A percentile compares a stretch with the other conserved stretches of the same genome.
phyloP scores from a whole-genome alignment of 108 stramenopile species.

The Stephanodiscus triporus region DNA sequence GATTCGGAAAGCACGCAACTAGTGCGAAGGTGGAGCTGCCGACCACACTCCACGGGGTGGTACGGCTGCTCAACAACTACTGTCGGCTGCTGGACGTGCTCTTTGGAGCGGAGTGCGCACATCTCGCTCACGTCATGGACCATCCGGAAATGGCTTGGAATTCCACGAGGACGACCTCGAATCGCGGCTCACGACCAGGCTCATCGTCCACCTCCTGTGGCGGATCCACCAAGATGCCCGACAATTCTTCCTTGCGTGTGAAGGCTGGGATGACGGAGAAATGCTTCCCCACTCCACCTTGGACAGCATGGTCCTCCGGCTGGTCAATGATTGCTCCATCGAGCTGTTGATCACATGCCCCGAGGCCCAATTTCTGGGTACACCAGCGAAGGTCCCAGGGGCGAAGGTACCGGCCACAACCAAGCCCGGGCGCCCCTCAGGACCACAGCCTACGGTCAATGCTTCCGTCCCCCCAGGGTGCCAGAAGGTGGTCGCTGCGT shows the following conservation, averaged over 20 bases:
- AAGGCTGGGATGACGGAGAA: neutral
- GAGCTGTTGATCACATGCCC: neutral
- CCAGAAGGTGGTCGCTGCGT: neutral
- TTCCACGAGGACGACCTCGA: neutral
- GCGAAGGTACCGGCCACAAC: neutral
- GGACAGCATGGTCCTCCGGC: neutral
- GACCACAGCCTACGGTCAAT: neutral
- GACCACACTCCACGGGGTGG: too few relatives aligned
- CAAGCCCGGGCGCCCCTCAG: neutral
- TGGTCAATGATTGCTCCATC: neutral
- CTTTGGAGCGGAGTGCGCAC: too few relatives aligned
- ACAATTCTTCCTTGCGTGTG: neutral
- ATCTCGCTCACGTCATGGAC: neutral
- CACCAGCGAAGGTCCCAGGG: neutral
- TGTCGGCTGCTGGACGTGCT: too few relatives aligned
- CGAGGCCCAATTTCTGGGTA: neutral
- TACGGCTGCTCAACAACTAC: too few relatives aligned
- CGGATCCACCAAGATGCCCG: neutral
- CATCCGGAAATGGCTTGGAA: neutral
- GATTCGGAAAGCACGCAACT: too few relatives aligned
- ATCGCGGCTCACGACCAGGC: neutral
- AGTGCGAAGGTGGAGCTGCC: too few relatives aligned
- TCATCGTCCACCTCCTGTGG: neutral
- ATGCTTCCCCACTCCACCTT: neutral
- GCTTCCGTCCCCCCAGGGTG: neutral